Base-by-base conservation (phyloP, 2,329 filamentous ascomycete genomes). In the Aspergillus ibericus region DNA sequence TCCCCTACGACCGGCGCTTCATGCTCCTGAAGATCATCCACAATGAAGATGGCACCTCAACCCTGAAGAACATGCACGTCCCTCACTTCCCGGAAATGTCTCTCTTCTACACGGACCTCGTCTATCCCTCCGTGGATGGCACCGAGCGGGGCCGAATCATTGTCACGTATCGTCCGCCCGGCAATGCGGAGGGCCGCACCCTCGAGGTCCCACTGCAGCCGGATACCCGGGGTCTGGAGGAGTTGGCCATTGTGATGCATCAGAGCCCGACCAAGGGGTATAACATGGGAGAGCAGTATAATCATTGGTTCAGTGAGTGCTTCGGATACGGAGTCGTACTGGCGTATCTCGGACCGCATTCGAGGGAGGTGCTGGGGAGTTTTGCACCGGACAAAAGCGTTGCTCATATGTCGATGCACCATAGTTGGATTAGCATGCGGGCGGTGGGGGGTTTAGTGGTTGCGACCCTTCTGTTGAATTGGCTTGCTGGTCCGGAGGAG, bases 1-100 rank as follows among this genome's bases (percentile, higher is more conserved):
- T 91, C 64, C 77, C 79, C 40, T 77, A 89, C 70, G 89, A 92
- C 75, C 83, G 89, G 9, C 80, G 80, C 34, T 92, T 90, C 74
- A 90, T 92, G 84, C 81, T 92, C 4, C 81, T 85, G 61, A 83
- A 83, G 64, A 77, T 83, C 62, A 69, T 77, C 18, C 59, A 66
- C 5, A 65, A 66, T 20, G 61, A 65, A 16, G 61, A 68, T 18
- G 61, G 61, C 22, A 46, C 55, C 13, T 38, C 58, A 6, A 62
- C 60, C 16, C 68, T 84, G 27, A 74, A 78, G 60, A 86, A 87
- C 66, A 82, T 92, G 72, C 85, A 88, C 68, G 77, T 91, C 32
- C 73, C 81, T 1, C 60, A 77, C 27, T 81, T 84, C 57, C 82
- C 86, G 0, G 79, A 84, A 57, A 87, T 89, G 76, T 80, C 82